Evolutionary conservation across 2,329 filamentous ascomycete genomes (phyloP), one percentile per base, ranked within the genome.

Genomic region (Aspergillus flavus): DNA sequence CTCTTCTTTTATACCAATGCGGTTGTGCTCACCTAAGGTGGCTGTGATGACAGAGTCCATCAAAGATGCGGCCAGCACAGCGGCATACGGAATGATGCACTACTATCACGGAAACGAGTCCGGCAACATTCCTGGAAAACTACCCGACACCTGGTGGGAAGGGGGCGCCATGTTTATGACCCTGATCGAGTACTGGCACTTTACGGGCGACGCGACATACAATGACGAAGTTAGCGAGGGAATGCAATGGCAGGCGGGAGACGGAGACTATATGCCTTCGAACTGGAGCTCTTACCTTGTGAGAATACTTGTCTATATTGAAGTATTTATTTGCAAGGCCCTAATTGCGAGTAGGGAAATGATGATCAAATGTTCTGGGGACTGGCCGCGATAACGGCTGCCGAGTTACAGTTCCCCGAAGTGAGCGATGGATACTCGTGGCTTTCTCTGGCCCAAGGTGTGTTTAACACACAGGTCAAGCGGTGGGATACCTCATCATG

Each of bases 101-200:
- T 84, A 81, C 68, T 87, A 87, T 71, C 78, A 75, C 54, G 85
- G 85, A 23, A 84, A 86, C 64, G 68, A 79, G 55, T 80, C 83
- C 1, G 83, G 82, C 26, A 77, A 79, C 7, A 82, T 81, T 28
- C 83, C 83, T 16, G 85, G 85, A 57, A 77, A 84, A 57, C 79
- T 93, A 36, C 87, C 88, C 4, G 90, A 89, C 75, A 91, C 91
- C 81, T 92, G 89, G 89, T 92, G 89, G 89, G 87, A 92, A 73
- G 87, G 87, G 6, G 86, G 87, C 61, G 86, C 87, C 19, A 82
- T 92, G 79, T 90, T 90, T 83, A 87, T 88, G 66, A 85, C 87
- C 1, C 80, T 90, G 68, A 82, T 92, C 53, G 88, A 91, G 75
- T 92, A 92, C 75, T 90, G 87, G 86, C 85, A 88, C 66, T 83